Conservation (phyloP, 148 eudicot genomes). For the Vaccinium corymbosum region DNA sequence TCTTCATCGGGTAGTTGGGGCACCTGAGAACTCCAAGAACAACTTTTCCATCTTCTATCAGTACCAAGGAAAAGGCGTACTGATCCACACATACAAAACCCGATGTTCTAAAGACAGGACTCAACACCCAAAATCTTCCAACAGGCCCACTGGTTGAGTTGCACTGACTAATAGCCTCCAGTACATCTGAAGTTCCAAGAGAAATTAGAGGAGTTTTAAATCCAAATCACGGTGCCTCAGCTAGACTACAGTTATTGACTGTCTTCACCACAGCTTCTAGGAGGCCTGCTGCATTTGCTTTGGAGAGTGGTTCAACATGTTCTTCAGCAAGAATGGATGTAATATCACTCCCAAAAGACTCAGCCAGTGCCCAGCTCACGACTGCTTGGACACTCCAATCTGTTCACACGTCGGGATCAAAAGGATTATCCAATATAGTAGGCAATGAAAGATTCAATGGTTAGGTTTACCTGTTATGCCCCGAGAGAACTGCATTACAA, state of each 20-base stretch:
- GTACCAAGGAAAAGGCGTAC: conserved; percentile 42
- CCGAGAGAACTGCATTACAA: neutral
- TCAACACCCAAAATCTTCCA: conserved; percentile 46
- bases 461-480: neutral
- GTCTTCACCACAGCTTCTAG: conserved; percentile 36
- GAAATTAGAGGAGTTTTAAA: conserved; percentile 19
- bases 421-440: conserved; percentile 6
- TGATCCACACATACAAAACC: conserved; percentile 49
- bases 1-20: conserved; percentile 45
- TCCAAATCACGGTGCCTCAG: conserved; percentile 42
- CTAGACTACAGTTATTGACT: conserved; percentile 35
- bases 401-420: conserved; percentile 17
- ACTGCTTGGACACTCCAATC: conserved; percentile 65
- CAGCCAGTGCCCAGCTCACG: conserved; percentile 44
- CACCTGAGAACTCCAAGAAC: conserved; percentile 52
- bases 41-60: conserved; percentile 44
- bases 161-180: conserved; percentile 39
- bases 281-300: conserved; percentile 27
- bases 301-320: conserved; percentile 40
- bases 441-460: neutral
- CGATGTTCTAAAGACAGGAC: conserved; percentile 44
- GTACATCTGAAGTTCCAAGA: conserved; percentile 30
- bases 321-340: conserved; percentile 52
- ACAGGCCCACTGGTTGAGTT: conserved; percentile 28
- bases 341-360: conserved; percentile 39